Conservation (phyloP, 225 moss, liverwort and hornwort species). For the Takakia lepidozioides region DNA sequence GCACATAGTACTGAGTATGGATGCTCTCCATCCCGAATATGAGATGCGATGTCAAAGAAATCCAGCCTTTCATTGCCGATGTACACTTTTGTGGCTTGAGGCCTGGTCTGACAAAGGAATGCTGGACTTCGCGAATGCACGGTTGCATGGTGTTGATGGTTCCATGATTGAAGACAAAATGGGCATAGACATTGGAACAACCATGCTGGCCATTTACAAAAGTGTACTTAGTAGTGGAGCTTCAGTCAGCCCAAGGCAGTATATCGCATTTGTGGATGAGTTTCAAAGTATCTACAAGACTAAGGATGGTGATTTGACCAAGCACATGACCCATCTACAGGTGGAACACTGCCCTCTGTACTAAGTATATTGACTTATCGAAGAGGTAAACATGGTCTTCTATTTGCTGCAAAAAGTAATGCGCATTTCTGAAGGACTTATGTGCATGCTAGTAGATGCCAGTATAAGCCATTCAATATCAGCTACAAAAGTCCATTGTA, state of each 20-base stretch:
- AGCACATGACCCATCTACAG: slow-evolving; percentile 19
- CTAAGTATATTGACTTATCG: too few species aligned
- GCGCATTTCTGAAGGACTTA: too few species aligned
- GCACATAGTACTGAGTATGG: slow-evolving; percentile 25
- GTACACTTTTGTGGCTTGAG: slow-evolving; percentile 16
- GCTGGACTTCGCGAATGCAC: slow-evolving; percentile 11
- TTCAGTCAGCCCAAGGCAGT: slow-evolving; percentile 17
- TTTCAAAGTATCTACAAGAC: slow-evolving; percentile 11
- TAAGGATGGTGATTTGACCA: slow-evolving; percentile 16
- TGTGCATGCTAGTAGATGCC: too few species aligned
- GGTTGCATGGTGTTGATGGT: slow-evolving; percentile 4
- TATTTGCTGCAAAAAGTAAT: too few species aligned
- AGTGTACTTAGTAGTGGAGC: slow-evolving; percentile 12
- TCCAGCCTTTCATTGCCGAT: slow-evolving; percentile 11
- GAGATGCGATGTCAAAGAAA: slow-evolving; percentile 13
- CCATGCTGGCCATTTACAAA: slow-evolving; percentile 24
- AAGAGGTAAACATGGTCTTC: too few species aligned
- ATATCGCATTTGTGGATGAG: slow-evolving; percentile 14
- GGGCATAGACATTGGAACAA: slow-evolving; percentile 7
- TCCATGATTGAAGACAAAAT: too few species aligned
- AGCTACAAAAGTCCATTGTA: too few species aligned
- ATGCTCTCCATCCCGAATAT: slow-evolving; percentile 18
- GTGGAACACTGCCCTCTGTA: too few species aligned
- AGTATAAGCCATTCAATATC: too few species aligned
- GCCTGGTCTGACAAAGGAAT: slow-evolving; percentile 25